Evolutionary conservation across 2,329 filamentous ascomycete genomes (phyloP).

Genomic region (Pseudogymnoascus pannorum): DNA sequence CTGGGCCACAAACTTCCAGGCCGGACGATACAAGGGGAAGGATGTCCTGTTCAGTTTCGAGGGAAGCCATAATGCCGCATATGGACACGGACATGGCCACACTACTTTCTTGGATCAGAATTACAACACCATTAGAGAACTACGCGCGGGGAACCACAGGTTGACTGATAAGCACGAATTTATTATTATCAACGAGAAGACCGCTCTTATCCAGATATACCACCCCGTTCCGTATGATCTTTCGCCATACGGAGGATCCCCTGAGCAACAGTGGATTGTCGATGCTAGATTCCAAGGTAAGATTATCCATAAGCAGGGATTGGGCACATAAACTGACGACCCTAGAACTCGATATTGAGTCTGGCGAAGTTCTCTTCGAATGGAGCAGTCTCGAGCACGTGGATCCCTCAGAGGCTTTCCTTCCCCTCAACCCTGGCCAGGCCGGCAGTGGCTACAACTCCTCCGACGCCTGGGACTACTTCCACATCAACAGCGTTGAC

Average conservation of each 20-base stretch:
- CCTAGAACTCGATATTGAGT: conserved; percentile 31
- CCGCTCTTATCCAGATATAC: conserved; percentile 46
- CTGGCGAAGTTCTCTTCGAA: conserved; percentile 49
- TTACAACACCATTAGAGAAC: conserved; percentile 47
- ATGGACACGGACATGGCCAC: conserved; percentile 49
- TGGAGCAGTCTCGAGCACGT: conserved; percentile 50
- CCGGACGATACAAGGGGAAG: conserved; percentile 41
- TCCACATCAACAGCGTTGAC: conserved; percentile 32
- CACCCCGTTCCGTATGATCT: conserved; percentile 42
- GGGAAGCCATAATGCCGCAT: conserved; percentile 42
- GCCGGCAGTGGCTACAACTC: conserved; percentile 32
- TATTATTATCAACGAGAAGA: conserved; percentile 43
- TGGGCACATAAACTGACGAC: conserved; percentile 18
- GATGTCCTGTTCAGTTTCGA: conserved; percentile 48
- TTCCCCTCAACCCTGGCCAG: conserved; percentile 40
- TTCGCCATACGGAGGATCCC: conserved; percentile 37
- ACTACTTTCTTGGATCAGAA: conserved; percentile 45
- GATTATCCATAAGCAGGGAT: conserved; percentile 6
- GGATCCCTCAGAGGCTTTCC: conserved; percentile 38
- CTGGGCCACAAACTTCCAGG: conserved; percentile 46
- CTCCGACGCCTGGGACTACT: conserved; percentile 35
- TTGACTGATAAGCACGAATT: conserved; percentile 50
- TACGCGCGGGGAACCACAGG: conserved; percentile 44
- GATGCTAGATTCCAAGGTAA: conserved; percentile 46
- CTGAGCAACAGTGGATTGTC: conserved; percentile 48